phyloP scores from a whole-genome alignment of 176 grass and related monocot species.

The Triticum urartu region DNA sequence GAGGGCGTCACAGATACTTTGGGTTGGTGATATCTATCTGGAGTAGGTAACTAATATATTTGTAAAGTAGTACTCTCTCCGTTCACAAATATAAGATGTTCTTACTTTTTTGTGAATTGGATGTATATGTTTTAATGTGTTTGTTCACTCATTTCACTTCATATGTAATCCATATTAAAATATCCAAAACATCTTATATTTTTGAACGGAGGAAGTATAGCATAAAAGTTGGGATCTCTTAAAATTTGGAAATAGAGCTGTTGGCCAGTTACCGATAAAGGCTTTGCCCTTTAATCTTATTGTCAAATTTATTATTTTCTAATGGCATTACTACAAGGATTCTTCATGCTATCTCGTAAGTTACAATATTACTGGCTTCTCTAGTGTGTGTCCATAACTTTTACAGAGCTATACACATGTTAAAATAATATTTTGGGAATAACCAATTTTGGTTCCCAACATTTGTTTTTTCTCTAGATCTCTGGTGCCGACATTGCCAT shows the following conservation, averaged over 20 bases:
- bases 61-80: too few relatives aligned
- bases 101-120: too few relatives aligned
- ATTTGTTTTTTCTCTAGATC: conserved; percentile 8
- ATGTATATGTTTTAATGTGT: too few relatives aligned
- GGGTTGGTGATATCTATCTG: too few relatives aligned
- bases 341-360: not conserved
- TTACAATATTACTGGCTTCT: not conserved
- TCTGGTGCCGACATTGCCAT: conserved; percentile 34
- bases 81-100: too few relatives aligned
- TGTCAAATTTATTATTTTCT: not conserved
- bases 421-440: too few relatives aligned
- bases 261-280: not conserved
- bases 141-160: too few relatives aligned
- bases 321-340: not conserved
- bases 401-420: not conserved
- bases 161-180: too few relatives aligned
- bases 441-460: not conserved
- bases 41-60: too few relatives aligned
- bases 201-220: too few relatives aligned
- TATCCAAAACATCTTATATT: too few relatives aligned
- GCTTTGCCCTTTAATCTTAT: not conserved
- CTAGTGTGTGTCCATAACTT: not conserved
- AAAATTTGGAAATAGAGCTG: not conserved
- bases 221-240: not conserved
- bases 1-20: too few relatives aligned